phyloP scores from a whole-genome alignment of 805 yeast genomes.

The Lachancea sp. region DNA sequence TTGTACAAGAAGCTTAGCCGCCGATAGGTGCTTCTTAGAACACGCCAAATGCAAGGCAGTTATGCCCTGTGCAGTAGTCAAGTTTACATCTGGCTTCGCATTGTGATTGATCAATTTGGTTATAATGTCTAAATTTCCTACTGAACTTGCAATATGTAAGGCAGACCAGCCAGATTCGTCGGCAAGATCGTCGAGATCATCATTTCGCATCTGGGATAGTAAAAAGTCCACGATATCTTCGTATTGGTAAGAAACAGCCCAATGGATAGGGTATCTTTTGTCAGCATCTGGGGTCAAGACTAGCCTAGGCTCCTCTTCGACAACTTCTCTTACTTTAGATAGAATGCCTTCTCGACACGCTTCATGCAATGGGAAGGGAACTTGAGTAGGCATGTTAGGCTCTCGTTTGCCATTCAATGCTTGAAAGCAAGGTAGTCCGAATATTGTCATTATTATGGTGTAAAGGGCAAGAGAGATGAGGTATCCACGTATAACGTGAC shows the following conservation, averaged over 20 bases:
- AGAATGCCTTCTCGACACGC: slow-evolving; percentile 61
- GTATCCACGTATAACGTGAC: too few species aligned
- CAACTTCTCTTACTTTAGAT: slow-evolving; percentile 43
- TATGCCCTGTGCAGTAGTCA: slow-evolving; percentile 59
- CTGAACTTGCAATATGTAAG: slow-evolving; percentile 71
- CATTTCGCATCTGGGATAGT: slow-evolving; percentile 31
- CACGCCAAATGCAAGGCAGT: slow-evolving; percentile 74
- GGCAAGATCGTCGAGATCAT: slow-evolving; percentile 58
- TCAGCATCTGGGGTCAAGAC: slow-evolving; percentile 56
- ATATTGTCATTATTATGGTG: not conserved
- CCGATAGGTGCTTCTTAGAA: slow-evolving; percentile 53
- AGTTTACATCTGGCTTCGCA: slow-evolving; percentile 49
- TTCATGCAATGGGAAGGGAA: slow-evolving; percentile 39
- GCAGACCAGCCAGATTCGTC: slow-evolving; percentile 90
- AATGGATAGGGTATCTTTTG: slow-evolving; percentile 74
- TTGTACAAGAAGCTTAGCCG: slow-evolving; percentile 45
- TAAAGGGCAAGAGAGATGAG: not conserved
- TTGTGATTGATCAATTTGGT: slow-evolving; percentile 47
- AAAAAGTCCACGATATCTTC: slow-evolving; percentile 42
- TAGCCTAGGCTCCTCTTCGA: slow-evolving; percentile 44
- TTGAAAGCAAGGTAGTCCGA: not conserved
- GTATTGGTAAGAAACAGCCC: slow-evolving; percentile 73
- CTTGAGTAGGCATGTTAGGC: not conserved
- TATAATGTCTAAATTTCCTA: slow-evolving; percentile 55
- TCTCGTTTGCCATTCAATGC: not conserved